Base-by-base conservation (phyloP, 352 stramenopile species). In the Pythium periplocum region DNA sequence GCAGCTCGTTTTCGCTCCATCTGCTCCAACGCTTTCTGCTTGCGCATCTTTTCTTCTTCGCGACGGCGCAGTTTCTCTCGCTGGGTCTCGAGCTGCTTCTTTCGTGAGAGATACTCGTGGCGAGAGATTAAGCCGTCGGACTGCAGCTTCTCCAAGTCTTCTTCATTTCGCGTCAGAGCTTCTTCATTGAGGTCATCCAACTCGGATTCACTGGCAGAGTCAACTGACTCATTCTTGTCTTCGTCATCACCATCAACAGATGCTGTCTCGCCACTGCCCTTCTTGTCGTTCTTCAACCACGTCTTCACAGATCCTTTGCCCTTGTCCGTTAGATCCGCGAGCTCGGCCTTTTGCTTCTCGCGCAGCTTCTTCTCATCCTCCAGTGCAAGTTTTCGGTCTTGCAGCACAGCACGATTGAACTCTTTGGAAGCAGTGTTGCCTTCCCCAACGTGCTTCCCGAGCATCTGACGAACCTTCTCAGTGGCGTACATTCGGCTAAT, bases 361-460 rank as follows among this genome's bases (percentile, higher is more conserved):
- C 79, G 69, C 35, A 90, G 49, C 44, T 81, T 86, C 58, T 90
- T 95, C 40, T 95, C 83, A 35, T 95, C 84, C 52, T 93, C 84
- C 2, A 86, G 46, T 0, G 75, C 76, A 2, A 79, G 54, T 41
- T 87, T 89, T 17, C 68, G 67, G 41, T 95, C 82, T 11, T 82
- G 63, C 32, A 93, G 53, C 12, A 86, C 66, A 0, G 67, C 60
- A 26, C 80, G 80, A 53, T 79, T 92, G 55, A 86, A 91, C 41
- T 86, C 83, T 43, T 95, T 95, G 1, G 76, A 74, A 11, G 69
- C 65, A 48, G 82, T 70, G 26, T 83, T 70, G 17, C 54, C 69
- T 33, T 87, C 76, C 4, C 66, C 71, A 6, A 89, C 46, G 51
- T 95, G 68, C 31, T 77, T 77, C 4, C 66, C 71, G 4, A 95